Conservation (phyloP, 331 rosid species). For the Rosa hybrid region DNA sequence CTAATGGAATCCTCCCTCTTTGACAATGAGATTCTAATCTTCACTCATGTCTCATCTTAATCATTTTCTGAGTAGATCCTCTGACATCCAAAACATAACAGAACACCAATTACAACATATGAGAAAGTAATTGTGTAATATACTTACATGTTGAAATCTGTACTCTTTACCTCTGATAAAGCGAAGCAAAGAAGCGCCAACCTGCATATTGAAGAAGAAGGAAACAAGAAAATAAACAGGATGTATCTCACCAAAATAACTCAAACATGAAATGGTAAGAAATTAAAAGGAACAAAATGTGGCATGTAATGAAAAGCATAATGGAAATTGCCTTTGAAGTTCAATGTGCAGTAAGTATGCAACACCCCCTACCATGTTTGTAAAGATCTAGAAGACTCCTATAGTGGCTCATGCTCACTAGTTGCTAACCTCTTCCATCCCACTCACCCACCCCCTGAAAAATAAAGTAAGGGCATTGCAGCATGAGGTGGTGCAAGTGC, state of each 20-base stretch:
- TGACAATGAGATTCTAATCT: constrained; percentile 61
- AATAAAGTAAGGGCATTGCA: too few relatives aligned
- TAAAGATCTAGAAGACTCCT: too few relatives aligned
- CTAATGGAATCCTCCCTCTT: constrained; percentile 47
- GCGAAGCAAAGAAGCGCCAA: constrained; percentile 71
- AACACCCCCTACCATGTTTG: too few relatives aligned
- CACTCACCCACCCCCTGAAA: too few relatives aligned
- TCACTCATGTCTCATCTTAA: too few relatives aligned
- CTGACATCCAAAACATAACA: background rate
- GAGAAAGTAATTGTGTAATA: constrained; percentile 12
- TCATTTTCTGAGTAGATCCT: too few relatives aligned
- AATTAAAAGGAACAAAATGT: background rate
- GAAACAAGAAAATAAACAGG: constrained; percentile 5
- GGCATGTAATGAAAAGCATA: background rate
- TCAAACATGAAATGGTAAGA: background rate
- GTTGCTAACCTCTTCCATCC: too few relatives aligned
- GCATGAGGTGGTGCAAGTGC: too few relatives aligned
- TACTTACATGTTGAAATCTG: background rate
- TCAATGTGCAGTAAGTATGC: too few relatives aligned
- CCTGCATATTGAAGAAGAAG: constrained; percentile 56
- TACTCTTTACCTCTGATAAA: constrained; percentile 86
- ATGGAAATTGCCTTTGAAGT: too few relatives aligned
- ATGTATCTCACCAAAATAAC: background rate
- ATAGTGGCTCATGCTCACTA: too few relatives aligned
- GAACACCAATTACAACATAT: constrained; percentile 14